Base-by-base conservation (phyloP, 2,329 filamentous ascomycete genomes). In the Pseudogymnoascus sp. region DNA sequence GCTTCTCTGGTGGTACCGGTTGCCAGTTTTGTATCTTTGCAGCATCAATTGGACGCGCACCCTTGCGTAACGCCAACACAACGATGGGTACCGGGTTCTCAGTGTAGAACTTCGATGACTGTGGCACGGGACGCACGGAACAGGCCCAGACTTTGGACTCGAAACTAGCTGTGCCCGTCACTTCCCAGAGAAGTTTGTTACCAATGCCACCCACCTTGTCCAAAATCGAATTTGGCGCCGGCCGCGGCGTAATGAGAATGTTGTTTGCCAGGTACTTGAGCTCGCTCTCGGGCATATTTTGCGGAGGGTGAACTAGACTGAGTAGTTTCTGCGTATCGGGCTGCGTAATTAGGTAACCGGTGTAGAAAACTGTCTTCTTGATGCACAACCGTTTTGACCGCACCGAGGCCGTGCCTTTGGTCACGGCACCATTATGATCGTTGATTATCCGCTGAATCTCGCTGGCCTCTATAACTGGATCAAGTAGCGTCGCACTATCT, bases 361-460 rank as follows among this genome's bases (percentile, higher is more conserved):
- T 96, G 74, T 92, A 96, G 73, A 91, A 90, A 57, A 96, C 86
- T 1, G 85, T 90, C 70, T 92, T 92, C 72, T 89, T 90, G 71
- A 99, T 90, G 66, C 82, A 80, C 62, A 94, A 78, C 48, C 74
- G 73, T 33, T 76, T 73, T 15, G 71, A 66, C 60, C 70, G 68
- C 45, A 52, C 26, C 3, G 45, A 13, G 1, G 23, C 45, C 39
- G 67, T 71, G 21, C 76, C 74, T 41, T 72, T 71, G 39, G 68
- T 69, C 38, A 86, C 74, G 21, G 81, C 75, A 3, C 76, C 74
- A 71, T 97, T 99, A 76, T 97, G 92, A 18, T 82, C 78, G 70
- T 95, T 92, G 74, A 97, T 86, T 78, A 96, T 86, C 65, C 87
- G 85, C 73, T 96, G 92, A 12, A 97, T 83, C 71, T 92, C 87